These are phyloP conservation scores for Podosphaera leucotricha DNA, from an alignment of 2,329 filamentous ascomycete genomes.

Conservation along the genomic window DNA sequence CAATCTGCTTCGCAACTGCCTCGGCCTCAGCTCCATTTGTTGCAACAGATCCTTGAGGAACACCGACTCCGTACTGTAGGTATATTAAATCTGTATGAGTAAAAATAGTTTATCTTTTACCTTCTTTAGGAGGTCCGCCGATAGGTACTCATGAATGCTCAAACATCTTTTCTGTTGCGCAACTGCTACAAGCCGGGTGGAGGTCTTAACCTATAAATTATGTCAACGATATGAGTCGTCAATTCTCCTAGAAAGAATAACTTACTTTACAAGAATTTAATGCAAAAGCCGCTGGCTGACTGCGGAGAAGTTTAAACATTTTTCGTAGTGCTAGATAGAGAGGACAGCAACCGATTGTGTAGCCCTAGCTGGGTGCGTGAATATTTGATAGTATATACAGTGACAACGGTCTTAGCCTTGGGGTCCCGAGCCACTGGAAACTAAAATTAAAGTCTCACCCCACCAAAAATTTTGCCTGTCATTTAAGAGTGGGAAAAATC, in stretches of 20 bases:
- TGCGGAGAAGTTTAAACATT: conserved; percentile 80
- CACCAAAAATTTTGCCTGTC: background rate
- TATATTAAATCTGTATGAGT: conserved; percentile 10
- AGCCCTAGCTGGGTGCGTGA: too few relatives aligned
- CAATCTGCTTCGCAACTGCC: conserved; percentile 70
- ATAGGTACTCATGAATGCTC: conserved; percentile 96
- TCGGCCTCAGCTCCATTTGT: conserved; percentile 70
- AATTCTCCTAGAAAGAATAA: conserved; percentile 8
- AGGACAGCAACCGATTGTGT: too few relatives aligned
- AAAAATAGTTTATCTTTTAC: conserved; percentile 18
- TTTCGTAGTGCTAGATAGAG: conserved; percentile 13
- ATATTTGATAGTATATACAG: too few relatives aligned
- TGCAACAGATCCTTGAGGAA: conserved; percentile 76
- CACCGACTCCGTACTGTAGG: conserved; percentile 74
- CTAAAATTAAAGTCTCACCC: too few relatives aligned
- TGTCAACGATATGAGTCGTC: conserved; percentile 6
- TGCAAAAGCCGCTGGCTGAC: conserved; percentile 57
- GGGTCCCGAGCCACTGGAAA: too few relatives aligned
- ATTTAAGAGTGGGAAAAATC: background rate
- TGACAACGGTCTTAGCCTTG: background rate
- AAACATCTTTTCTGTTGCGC: conserved; percentile 66
- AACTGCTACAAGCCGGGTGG: conserved; percentile 23
- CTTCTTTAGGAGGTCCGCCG: conserved; percentile 67
- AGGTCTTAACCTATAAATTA: conserved; percentile 25
- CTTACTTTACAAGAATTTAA: conserved; percentile 55